Evolutionary conservation across 106 monocot genomes (phyloP), one percentile per base, ranked within the genome.

Genomic region (Dactylorhiza incarnata): DNA sequence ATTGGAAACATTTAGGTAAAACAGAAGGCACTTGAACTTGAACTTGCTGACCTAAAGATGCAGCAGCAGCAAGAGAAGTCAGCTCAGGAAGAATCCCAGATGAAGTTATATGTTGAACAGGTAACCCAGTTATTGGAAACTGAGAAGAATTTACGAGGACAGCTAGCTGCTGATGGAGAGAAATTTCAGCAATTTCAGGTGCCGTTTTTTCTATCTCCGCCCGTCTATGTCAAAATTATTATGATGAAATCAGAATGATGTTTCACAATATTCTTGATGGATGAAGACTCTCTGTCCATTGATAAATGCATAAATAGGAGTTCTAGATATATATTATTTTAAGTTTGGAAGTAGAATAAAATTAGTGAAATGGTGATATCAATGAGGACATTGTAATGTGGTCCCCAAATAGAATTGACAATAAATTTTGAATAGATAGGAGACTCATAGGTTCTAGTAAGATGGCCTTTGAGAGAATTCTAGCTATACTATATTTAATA

Each of bases 181-280:
- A 99, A 89, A 82, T 99, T 99, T 84, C 94, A 89, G 85, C 87
- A 94, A 81, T 94, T 99, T 77, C 94, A 99, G 91, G 97, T 99
- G 68, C 76, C 54, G 49, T 29, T 78, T 45, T 70, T 67, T 43
- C 46, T 26, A 4, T 25, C n/a, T 24, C 8, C 20, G 0, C 48
- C 49, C 0, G 25, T 4, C 43, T 44, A 9, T 44, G 7, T 12
- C 44, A 43, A 68, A 3, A 22, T 48, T 49, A 6, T 11, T 72
- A 49, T 48, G 44, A 26, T 65, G 6, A 29, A 29, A 26, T 65
- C 5, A 29, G 13, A 65, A 65, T 65, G 29, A 8, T 65, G 29
- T 29, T 26, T 65, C 12, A 13, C 12, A 29, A 37, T 65, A 29
- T 7, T 29, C 65, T 26, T 29, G 24, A 10, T 29, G 24, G 29